Conservation (phyloP, 2,329 filamentous ascomycete genomes). For the Beauveria brongniartii region DNA sequence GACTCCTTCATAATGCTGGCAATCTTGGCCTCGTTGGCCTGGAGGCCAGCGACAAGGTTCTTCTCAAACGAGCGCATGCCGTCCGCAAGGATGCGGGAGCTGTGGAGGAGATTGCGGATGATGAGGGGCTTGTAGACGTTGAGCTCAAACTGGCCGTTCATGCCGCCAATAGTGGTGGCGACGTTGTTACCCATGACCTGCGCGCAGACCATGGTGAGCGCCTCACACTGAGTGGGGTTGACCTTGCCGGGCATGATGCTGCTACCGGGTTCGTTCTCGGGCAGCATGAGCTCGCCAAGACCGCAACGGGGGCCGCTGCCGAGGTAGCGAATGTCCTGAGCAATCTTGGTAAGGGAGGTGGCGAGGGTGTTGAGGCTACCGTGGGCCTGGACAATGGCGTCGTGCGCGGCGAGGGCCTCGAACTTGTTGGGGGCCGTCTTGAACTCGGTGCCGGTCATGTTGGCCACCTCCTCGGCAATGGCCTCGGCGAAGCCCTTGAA, state of each 20-base stretch:
- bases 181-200: slow-evolving; percentile 98
- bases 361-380: slow-evolving; percentile 92
- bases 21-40: slow-evolving; percentile 93
- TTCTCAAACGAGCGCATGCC: slow-evolving; percentile 93
- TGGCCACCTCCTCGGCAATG: slow-evolving; percentile 82
- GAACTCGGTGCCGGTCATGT: slow-evolving; percentile 89
- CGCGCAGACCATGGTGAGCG: slow-evolving; percentile 92
- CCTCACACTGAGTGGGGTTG: slow-evolving; percentile 97
- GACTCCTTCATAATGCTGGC: slow-evolving; percentile 85
- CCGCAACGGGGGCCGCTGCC: slow-evolving; percentile 93
- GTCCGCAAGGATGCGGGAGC: slow-evolving; percentile 77
- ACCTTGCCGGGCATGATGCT: slow-evolving; percentile 99
- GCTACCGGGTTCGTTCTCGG: slow-evolving; percentile 95
- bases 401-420: slow-evolving; percentile 90
- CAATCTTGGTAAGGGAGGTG: slow-evolving; percentile 90
- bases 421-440: slow-evolving; percentile 98
- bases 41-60: slow-evolving; percentile 79
- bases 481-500: slow-evolving; percentile 92
- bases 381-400: slow-evolving; percentile 89
- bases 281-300: slow-evolving; percentile 84
- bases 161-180: slow-evolving; percentile 85
- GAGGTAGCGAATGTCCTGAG: slow-evolving; percentile 94
- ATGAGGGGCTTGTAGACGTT: slow-evolving; percentile 98
- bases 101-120: slow-evolving; percentile 93
- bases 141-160: slow-evolving; percentile 97